Evolutionary conservation across 2,329 filamentous ascomycete species (phyloP), one percentile per base, ranked within the genome.

Genomic region (Sclerotinia trifoliorum): DNA sequence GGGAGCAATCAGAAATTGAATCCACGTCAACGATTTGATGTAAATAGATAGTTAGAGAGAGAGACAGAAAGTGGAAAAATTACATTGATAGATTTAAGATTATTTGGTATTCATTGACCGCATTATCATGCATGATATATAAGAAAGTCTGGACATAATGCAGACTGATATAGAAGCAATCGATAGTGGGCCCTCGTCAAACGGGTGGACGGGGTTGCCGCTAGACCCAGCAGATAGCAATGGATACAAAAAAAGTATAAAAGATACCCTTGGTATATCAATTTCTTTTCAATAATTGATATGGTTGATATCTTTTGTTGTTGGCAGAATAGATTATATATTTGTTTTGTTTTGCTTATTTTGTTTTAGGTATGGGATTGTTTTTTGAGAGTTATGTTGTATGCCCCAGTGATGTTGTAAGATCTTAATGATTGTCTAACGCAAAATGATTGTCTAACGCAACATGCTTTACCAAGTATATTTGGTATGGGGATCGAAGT

Each of bases 11-110:
- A 55, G 32, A 26, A 61, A 61, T 35, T 67, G 32, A 26, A 52
- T 35, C 54, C 26, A 67, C 21, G 13, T n/a, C 48, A 61, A 63
- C 26, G 57, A 55, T 21, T 55, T 67, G 56, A 62, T 63, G 65
- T 63, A 67, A 54, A 65, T 65, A 55, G 15, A 55, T 63, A 55
- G 42, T 54, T 21, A 51, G 46, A 62, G 11, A 21, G 29, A 32
- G 24, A 60, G 56, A n/a, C 17, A 60, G 56, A n/a, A 24, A 61
- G 17, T 49, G 35, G 49, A 17, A 46, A 49, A 54, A 46, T 35
- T 56, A 44, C 48, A 39, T 15, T 29, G 39, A 55, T 63, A 62
- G 26, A 61, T 42, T 61, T n/a, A 26, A 67, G 13, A 32, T 11
- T 13, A 32, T 46, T 39, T 39, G 24, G 49, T 32, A 49, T 5